Evolutionary conservation across 2,329 filamentous ascomycete genomes (phyloP).

Genomic region (Drechslera avenae): DNA sequence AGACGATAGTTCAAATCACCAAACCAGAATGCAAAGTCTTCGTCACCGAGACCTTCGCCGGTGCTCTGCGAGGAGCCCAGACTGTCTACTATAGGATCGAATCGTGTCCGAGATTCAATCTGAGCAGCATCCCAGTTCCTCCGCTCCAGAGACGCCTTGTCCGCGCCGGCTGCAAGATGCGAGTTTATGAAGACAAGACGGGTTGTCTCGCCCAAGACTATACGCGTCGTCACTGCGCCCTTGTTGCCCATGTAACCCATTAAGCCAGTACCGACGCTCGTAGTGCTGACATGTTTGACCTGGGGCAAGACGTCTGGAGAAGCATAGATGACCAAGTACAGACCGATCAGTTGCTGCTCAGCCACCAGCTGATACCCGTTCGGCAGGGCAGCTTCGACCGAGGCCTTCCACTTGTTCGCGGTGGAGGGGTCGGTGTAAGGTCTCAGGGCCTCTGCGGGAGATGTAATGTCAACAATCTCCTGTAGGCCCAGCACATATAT

Average conservation of each 20-base stretch:
- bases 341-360: slow-evolving; percentile 82
- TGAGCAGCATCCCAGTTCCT: slow-evolving; percentile 89
- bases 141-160: slow-evolving; percentile 76
- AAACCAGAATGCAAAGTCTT: slow-evolving; percentile 95
- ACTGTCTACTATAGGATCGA: slow-evolving; percentile 71
- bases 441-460: slow-evolving; percentile 76
- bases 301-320: slow-evolving; percentile 75
- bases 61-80: slow-evolving; percentile 63
- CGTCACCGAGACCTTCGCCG: slow-evolving; percentile 78
- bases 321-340: slow-evolving; percentile 84
- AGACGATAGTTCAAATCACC: slow-evolving; percentile 95
- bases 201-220: slow-evolving; percentile 89
- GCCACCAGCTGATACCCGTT: slow-evolving; percentile 75
- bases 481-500: slow-evolving; percentile 91
- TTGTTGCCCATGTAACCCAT: slow-evolving; percentile 97
- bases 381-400: slow-evolving; percentile 75
- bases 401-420: slow-evolving; percentile 79
- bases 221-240: slow-evolving; percentile 79
- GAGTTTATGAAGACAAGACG: slow-evolving; percentile 88
- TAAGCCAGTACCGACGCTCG: slow-evolving; percentile 83
- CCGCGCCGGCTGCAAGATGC: slow-evolving; percentile 86
- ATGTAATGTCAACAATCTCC: slow-evolving; percentile 86
- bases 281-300: slow-evolving; percentile 80
- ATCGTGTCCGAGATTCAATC: slow-evolving; percentile 75
- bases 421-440: slow-evolving; percentile 74